Conservation (phyloP, 345 rosid species). For the Salix brachista region DNA sequence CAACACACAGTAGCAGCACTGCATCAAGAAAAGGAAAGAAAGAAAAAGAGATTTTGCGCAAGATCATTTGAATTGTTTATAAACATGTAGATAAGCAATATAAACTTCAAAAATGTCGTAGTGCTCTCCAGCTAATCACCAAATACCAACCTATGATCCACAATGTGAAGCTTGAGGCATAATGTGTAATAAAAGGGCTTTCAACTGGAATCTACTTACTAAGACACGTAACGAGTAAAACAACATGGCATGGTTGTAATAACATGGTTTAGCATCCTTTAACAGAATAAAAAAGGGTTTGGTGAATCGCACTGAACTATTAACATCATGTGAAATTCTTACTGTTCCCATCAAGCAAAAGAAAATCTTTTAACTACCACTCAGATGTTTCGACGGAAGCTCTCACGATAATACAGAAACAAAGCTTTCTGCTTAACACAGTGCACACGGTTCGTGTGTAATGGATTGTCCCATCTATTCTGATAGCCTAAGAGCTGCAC, state of each 20-base stretch:
- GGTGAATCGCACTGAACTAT: background rate
- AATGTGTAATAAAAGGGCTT: background rate
- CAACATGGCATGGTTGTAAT: background rate
- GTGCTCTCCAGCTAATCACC: background rate
- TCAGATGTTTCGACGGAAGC: background rate
- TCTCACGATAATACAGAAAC: background rate
- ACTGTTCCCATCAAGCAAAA: background rate
- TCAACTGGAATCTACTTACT: background rate
- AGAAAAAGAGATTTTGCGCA: background rate
- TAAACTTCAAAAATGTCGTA: background rate
- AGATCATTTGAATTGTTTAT: background rate
- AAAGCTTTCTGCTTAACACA: background rate
- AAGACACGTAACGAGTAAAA: background rate
- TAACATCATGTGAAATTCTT: background rate
- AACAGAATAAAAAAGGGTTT: background rate
- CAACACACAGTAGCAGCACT: slow-evolving; percentile 16
- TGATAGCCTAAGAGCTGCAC: background rate
- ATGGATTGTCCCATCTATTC: background rate
- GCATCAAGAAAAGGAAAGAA: background rate
- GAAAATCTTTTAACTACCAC: background rate
- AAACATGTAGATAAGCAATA: background rate
- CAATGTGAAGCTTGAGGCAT: background rate
- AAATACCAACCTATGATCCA: background rate
- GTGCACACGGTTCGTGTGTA: background rate
- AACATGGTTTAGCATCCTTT: background rate